phyloP scores from a whole-genome alignment of 257 asterid genomes.

The Solanum rostratum region DNA sequence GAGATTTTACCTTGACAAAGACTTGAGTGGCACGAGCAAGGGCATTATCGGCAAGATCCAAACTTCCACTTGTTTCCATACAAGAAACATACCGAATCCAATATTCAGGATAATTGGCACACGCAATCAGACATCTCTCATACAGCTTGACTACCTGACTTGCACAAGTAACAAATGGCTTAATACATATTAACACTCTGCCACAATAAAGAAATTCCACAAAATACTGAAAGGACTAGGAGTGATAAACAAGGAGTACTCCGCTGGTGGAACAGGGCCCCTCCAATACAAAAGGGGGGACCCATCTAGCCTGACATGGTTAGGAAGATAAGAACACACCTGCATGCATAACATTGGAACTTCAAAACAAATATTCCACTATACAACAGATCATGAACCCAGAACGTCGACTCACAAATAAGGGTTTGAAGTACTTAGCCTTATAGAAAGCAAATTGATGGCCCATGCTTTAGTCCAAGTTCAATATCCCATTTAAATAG shows the following conservation, averaged over 20 bases:
- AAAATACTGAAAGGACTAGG: constrained; percentile 10
- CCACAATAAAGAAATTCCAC: constrained; percentile 10
- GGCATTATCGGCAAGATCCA: constrained; percentile 96
- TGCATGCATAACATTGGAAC: constrained; percentile 96
- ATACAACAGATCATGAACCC: constrained; percentile 75
- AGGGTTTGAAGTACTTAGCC: constrained; percentile 98
- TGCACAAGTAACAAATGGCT: constrained; percentile 15
- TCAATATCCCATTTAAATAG: constrained; percentile 89
- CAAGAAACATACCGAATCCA: constrained; percentile 83
- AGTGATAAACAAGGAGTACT: constrained; percentile 70
- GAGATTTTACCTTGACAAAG: constrained; percentile 63
- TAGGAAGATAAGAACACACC: constrained; percentile 98
- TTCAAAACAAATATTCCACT: constrained; percentile 51
- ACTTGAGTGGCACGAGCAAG: constrained; percentile 96
- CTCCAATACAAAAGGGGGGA: constrained; percentile 70
- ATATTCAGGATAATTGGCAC: constrained; percentile 95
- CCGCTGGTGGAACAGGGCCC: constrained; percentile 89
- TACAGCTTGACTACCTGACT: constrained; percentile 89
- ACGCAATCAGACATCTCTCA: constrained; percentile 92
- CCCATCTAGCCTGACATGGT: constrained; percentile 94
- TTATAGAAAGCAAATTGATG: constrained; percentile 86
- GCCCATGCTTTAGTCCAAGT: constrained; percentile 98
- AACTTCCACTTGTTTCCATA: constrained; percentile 86
- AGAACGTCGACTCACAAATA: constrained; percentile 94
- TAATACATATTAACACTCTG: constrained; percentile 6